Conservation (phyloP, 768 basidiomycete genomes). For the Panaeolus papilionaceus region DNA sequence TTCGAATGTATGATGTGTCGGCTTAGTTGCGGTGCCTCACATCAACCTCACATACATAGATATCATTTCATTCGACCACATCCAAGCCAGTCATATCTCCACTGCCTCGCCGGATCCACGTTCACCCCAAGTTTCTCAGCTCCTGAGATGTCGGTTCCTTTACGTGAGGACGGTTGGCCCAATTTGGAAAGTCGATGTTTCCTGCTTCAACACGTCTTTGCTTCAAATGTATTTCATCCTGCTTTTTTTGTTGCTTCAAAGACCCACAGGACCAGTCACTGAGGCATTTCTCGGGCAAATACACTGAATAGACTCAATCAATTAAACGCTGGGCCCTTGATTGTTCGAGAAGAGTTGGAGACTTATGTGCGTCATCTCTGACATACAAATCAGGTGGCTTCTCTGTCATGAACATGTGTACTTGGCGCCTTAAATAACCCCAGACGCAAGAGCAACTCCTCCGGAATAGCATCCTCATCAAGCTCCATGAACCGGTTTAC, state of each 20-base stretch:
- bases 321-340: not conserved
- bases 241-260: not conserved
- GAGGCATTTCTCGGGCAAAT: not conserved
- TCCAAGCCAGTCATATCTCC: not conserved
- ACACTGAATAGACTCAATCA: not conserved
- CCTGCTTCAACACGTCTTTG: not conserved
- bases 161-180: not conserved
- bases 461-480: not conserved
- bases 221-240: not conserved
- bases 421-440: conserved; percentile 6
- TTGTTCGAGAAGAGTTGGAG: not conserved
- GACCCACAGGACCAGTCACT: not conserved
- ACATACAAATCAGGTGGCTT: conserved; percentile 8
- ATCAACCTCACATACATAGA: too few species aligned
- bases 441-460: not conserved
- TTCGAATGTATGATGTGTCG: not conserved
- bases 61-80: not conserved
- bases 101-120: conserved; percentile 4
- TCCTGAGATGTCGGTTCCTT: not conserved
- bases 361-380: not conserved
- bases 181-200: not conserved
- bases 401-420: conserved; percentile 3
- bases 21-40: not conserved
- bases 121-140: conserved; percentile 9
- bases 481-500: conserved; percentile 12